Conservation (phyloP, 768 basidiomycete genomes). For the Serendipita sp. region DNA sequence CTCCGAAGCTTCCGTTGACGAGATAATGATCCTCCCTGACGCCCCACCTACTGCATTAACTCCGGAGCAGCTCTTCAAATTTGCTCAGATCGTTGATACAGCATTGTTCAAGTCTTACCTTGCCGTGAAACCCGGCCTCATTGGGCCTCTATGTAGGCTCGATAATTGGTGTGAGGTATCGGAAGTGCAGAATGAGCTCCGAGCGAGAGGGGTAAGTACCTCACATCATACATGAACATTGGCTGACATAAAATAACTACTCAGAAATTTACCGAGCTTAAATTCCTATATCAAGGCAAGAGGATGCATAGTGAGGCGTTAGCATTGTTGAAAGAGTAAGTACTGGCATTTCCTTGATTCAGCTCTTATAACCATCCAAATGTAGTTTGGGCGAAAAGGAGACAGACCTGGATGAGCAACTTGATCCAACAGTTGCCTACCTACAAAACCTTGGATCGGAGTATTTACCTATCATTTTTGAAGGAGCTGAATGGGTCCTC, state of each 20-base stretch:
- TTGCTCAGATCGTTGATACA: slow-evolving; percentile 89
- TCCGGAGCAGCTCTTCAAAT: slow-evolving; percentile 71
- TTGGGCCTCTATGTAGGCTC: slow-evolving; percentile 76
- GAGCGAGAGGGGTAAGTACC: slow-evolving; percentile 52
- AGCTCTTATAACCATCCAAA: not conserved
- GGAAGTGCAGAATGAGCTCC: slow-evolving; percentile 78
- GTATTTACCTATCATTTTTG: slow-evolving; percentile 66
- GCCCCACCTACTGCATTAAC: slow-evolving; percentile 53
- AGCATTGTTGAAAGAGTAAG: slow-evolving; percentile 68
- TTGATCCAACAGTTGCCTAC: slow-evolving; percentile 73
- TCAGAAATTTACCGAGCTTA: slow-evolving; percentile 83
- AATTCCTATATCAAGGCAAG: slow-evolving; percentile 84
- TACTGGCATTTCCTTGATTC: not conserved
- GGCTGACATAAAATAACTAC: not conserved
- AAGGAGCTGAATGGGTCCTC: slow-evolving; percentile 74
- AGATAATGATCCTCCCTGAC: slow-evolving; percentile 67
- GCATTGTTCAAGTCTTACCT: slow-evolving; percentile 89
- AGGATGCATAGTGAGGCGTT: slow-evolving; percentile 89
- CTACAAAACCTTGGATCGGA: slow-evolving; percentile 79
- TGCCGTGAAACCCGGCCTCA: slow-evolving; percentile 57
- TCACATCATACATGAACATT: not conserved
- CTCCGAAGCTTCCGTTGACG: slow-evolving; percentile 53
- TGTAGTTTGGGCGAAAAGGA: slow-evolving; percentile 64
- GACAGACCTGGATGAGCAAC: slow-evolving; percentile 58
- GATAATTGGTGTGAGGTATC: slow-evolving; percentile 96